A percentile compares a stretch with the other conserved stretches of the same genome.
Evolutionary conservation across 2,329 filamentous ascomycete genomes (phyloP).

Genomic region (Fusarium praegraminearum): DNA sequence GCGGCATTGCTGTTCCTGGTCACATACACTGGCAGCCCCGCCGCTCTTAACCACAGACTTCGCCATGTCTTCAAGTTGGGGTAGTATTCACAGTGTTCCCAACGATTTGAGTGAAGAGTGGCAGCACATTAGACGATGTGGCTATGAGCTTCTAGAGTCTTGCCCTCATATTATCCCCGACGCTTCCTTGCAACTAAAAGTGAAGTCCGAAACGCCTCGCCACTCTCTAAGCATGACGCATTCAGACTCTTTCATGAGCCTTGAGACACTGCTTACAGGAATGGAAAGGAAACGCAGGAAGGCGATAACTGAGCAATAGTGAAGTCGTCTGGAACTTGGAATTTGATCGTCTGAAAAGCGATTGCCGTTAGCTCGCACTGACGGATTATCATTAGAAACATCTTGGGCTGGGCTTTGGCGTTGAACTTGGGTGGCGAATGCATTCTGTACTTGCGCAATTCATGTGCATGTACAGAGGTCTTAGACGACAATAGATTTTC

Average conservation of each 20-base stretch:
- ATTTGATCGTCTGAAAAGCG: not conserved
- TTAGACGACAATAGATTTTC: conserved; percentile 25
- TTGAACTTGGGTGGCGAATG: conserved; percentile 19
- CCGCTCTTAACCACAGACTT: conserved; percentile 18
- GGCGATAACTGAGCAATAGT: conserved; percentile 5
- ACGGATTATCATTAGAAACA: conserved; percentile 9
- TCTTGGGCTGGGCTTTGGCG: conserved; percentile 18
- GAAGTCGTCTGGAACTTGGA: not conserved
- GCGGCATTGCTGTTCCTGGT: conserved; percentile 22
- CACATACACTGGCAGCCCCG: conserved; percentile 1
- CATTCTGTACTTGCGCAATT: conserved; percentile 4
- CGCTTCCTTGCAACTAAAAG: not conserved
- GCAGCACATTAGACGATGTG: conserved; percentile 34
- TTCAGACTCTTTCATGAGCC: not conserved
- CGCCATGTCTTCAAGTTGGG: conserved; percentile 3
- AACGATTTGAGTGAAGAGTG: conserved; percentile 32
- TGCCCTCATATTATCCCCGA: not conserved
- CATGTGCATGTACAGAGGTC: conserved; percentile 2
- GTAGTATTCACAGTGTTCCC: conserved; percentile 25
- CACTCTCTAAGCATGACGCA: not conserved
- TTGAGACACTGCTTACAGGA: not conserved
- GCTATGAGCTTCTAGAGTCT: conserved; percentile 1
- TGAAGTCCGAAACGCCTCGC: not conserved
- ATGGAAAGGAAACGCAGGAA: conserved; percentile 4
- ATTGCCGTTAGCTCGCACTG: not conserved